Base-by-base conservation (phyloP, 129 eudicot species). In the Glebionis coronaria region DNA sequence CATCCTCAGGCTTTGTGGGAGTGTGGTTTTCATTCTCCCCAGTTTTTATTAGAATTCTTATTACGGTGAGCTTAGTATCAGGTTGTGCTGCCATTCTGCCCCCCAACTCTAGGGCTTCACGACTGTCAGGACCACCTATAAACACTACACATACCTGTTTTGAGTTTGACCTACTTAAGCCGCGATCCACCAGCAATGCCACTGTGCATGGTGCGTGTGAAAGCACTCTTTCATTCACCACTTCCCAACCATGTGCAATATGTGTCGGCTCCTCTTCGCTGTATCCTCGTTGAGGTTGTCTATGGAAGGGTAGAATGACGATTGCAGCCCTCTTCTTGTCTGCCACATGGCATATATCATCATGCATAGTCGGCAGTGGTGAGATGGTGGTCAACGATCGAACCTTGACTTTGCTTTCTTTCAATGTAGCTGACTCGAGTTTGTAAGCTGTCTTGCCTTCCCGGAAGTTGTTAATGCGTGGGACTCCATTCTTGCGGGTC, bases 61-160 rank as follows among this genome's bases (percentile, higher is more conserved):
- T 73, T 2, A 88, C 56, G 11, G 85, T 75, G 55, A 88, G 75
- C 51, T 73, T 81, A 9, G 81, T 68, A 25, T 68, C 74, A 2
- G 90, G 87, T 62, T 85, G 89, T 53, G 84, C 85, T 18, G 82
- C 88, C 92, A 88, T 83, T 73, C 92, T 76, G 14, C 82, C 79
- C 3, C 87, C 88, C 53, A 88, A 54, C 25, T 82, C 81, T 69
- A 88, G 66, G 10, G 85, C 92, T 73, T 85, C 88, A n/a, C 85
- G 75, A 47, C 76, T 82, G 29, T 88, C 91, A 2, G 92, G 82
- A 25, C 96, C 92, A 9, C 96, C 96, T 20, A 85, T 59, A 68
- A 85, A 88, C 27, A 85, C 47, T n/a, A 85, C 67, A 53, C 92
- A 85, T 0, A 85, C 71, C 67, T 81, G 78, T 44, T 74, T 66